Conservation (phyloP, 768 basidiomycete genomes). For the Kwoniella botswanensis region DNA sequence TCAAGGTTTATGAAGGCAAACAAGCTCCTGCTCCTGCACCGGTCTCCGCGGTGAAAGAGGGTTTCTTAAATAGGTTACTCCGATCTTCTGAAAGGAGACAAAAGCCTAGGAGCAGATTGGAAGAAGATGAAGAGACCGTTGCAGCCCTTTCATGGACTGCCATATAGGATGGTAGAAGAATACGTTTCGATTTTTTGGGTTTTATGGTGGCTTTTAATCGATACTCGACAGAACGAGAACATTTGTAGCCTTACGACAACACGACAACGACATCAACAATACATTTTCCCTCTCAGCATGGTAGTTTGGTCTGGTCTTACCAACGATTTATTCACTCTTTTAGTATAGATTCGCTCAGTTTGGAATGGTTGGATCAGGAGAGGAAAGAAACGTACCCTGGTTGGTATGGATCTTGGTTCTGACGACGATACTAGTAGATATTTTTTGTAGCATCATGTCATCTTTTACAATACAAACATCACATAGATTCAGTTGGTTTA, state of each 20-base stretch:
- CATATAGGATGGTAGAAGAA: conserved; percentile 9
- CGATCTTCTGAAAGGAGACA: conserved; percentile 35
- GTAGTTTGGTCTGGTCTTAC: conserved; percentile 21
- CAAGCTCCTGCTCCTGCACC: conserved; percentile 4
- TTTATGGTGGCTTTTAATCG: conserved; percentile 14
- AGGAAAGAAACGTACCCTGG: conserved; percentile 4
- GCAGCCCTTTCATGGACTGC: conserved; percentile 43
- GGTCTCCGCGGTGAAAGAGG: conserved; percentile 26
- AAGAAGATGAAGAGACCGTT: conserved; percentile 43
- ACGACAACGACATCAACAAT: conserved; percentile 8
- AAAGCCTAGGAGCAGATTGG: conserved; percentile 23
- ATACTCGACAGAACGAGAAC: not conserved
- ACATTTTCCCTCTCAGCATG: conserved; percentile 11
- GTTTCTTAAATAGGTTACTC: conserved; percentile 38
- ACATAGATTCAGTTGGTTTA: conserved; percentile 3
- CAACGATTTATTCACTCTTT: conserved; percentile 19
- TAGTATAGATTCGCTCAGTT: not conserved
- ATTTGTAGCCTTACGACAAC: conserved; percentile 16
- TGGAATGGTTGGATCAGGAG: too few species aligned
- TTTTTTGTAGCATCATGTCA: conserved; percentile 11
- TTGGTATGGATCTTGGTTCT: conserved; percentile 2
- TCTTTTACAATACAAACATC: conserved; percentile 12
- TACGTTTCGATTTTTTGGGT: not conserved
- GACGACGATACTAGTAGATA: not conserved
- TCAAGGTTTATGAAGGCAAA: conserved; percentile 10